Evolutionary conservation across 2,329 filamentous ascomycete genomes (phyloP).

Genomic region (Stemphylium beticola): DNA sequence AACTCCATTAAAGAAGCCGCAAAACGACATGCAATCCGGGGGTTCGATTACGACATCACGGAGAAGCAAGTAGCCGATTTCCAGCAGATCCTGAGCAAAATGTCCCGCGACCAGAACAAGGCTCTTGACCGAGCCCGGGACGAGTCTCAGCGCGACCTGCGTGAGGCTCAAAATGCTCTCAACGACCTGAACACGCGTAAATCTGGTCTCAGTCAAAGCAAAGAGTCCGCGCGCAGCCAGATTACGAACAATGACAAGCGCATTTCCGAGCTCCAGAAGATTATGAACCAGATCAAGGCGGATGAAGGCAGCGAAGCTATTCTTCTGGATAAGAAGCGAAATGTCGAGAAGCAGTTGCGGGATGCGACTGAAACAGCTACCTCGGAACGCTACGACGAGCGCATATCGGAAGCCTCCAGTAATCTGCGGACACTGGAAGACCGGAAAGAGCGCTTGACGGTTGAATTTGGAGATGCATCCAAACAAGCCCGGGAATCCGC

Average conservation of each 20-base stretch:
- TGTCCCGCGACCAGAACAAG: slow-evolving; percentile 78
- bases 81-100: slow-evolving; percentile 75
- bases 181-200: slow-evolving; percentile 77
- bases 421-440: slow-evolving; percentile 73
- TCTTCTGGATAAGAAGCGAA: slow-evolving; percentile 74
- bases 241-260: slow-evolving; percentile 77
- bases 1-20: slow-evolving; percentile 80
- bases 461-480: slow-evolving; percentile 84
- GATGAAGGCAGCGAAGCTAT: slow-evolving; percentile 85
- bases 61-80: slow-evolving; percentile 78
- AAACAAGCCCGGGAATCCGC: slow-evolving; percentile 82
- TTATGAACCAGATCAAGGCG: slow-evolving; percentile 74
- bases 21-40: slow-evolving; percentile 76
- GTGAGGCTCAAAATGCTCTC: slow-evolving; percentile 73
- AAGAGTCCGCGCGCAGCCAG: slow-evolving; percentile 73
- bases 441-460: slow-evolving; percentile 72
- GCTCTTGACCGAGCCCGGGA: slow-evolving; percentile 76
- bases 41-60: slow-evolving; percentile 79
- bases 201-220: slow-evolving; percentile 74
- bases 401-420: slow-evolving; percentile 70
- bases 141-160: slow-evolving; percentile 75
- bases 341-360: slow-evolving; percentile 68
- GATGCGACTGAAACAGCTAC: slow-evolving; percentile 69
- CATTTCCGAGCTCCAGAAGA: slow-evolving; percentile 68
- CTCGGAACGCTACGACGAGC: slow-evolving; percentile 70